Percentiles rank a stretch among this genome's conserved stretches.
These are phyloP conservation scores for Saccharomycopsis vini DNA, from an alignment of 805 yeast species.

Conservation along the genomic window DNA sequence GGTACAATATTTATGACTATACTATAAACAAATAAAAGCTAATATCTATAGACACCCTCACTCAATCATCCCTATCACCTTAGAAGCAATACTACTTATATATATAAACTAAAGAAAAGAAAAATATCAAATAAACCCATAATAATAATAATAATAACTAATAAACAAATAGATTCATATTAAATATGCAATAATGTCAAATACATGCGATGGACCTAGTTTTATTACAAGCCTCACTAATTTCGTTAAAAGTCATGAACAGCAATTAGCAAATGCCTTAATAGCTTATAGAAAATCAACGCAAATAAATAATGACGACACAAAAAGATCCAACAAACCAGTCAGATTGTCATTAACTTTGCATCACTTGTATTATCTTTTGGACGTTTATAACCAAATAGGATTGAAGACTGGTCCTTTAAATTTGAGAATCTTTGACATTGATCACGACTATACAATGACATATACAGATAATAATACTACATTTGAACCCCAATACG, in stretches of 20 bases:
- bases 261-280: conserved; percentile 50
- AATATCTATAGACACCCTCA: too few species aligned
- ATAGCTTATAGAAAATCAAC: conserved; percentile 40
- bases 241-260: conserved; percentile 47
- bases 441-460: conserved; percentile 32
- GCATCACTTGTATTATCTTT: conserved; percentile 53
- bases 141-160: too few species aligned
- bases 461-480: conserved; percentile 1
- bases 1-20: too few species aligned
- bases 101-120: too few species aligned
- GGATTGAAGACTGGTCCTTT: conserved; percentile 50
- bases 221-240: conserved; percentile 46
- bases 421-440: conserved; percentile 49
- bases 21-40: too few species aligned
- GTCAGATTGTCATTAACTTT: conserved; percentile 48
- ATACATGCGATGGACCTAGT: conserved; percentile 43
- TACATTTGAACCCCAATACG: not conserved
- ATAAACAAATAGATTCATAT: too few species aligned
- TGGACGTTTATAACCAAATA: conserved; percentile 46
- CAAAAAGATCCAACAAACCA: conserved; percentile 28
- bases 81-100: too few species aligned
- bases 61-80: too few species aligned
- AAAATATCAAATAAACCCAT: too few species aligned
- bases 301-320: conserved; percentile 13
- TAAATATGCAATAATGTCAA: conserved; percentile 6